Percentiles rank a stretch among this genome's conserved stretches.
These are phyloP conservation scores for Akanthomyces uredinophilus DNA, from an alignment of 2,329 filamentous ascomycete species.

Conservation along the genomic window DNA sequence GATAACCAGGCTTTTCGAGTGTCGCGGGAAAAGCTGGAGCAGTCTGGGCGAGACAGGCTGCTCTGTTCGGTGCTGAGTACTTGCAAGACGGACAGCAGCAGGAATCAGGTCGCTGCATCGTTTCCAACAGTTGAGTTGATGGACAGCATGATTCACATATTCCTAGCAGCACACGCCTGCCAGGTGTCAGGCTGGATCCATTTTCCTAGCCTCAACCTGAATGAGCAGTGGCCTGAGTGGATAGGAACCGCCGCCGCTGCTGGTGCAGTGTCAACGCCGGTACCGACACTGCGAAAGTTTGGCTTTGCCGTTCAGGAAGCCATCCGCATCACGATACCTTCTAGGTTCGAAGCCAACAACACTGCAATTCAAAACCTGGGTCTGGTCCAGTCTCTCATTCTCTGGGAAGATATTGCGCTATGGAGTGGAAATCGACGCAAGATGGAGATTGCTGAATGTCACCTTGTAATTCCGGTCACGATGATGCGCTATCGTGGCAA, in stretches of 20 bases:
- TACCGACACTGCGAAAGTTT: constrained; percentile 55
- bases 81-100: constrained; percentile 46
- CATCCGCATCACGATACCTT: constrained; percentile 33
- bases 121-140: constrained; percentile 58
- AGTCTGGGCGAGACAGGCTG: constrained; percentile 53
- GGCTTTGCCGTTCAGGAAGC: constrained; percentile 52
- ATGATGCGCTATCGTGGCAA: constrained; percentile 53
- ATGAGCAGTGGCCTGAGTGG: constrained; percentile 52
- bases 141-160: constrained; percentile 57
- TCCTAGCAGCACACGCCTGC: constrained; percentile 50
- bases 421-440: constrained; percentile 52
- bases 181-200: constrained; percentile 58
- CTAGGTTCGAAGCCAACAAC: constrained; percentile 46
- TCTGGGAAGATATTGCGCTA: constrained; percentile 45
- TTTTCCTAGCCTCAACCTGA: constrained; percentile 53
- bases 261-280: constrained; percentile 55
- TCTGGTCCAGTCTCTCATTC: constrained; percentile 44
- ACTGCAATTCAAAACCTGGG: constrained; percentile 40
- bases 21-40: constrained; percentile 39
- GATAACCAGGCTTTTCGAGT: constrained; percentile 33
- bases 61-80: constrained; percentile 59
- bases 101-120: constrained; percentile 49
- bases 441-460: constrained; percentile 53
- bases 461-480: constrained; percentile 39
- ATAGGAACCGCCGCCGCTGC: constrained; percentile 54